Evolutionary conservation across 768 basidiomycete genomes (phyloP), one percentile per base, ranked within the genome.

Genomic region (Plicaturopsis crispa): DNA sequence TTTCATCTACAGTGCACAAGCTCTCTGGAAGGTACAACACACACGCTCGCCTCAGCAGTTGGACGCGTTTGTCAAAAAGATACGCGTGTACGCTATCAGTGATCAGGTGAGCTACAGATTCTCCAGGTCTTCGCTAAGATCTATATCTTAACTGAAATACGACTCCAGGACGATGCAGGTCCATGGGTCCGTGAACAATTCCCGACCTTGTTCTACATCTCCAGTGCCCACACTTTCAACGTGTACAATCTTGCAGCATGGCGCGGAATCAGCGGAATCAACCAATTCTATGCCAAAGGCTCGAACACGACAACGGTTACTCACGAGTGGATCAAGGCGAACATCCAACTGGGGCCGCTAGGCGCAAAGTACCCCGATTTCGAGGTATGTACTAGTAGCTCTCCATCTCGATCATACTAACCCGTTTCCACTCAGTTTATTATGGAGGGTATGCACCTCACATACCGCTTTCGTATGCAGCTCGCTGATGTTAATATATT

Each of bases 281-380:
- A 43, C 38, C 17, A 17, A 13, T 46, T 46, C 33, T 36, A 46
- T 16, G 22, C 24, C 41, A 42, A 39, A 4, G 45, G 45, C 1
- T 41, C 44, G 6, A 35, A 46, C 24, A 39, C 45, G 7, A 38
- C 40, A 7, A 31, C 43, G 14, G 42, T 46, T 6, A 40, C 41
- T 2, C 42, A 43, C 24, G 45, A 46, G 18, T 46, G 45, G 45
- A 31, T 46, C 4, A 24, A 40, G 8, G 40, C 33, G 17, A 43
- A 46, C 19, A 46, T 46, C 33, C 41, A 39, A 10, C 34, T 43
- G 11, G 40, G 45, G 18, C 12, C 35, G 7, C 40, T 40, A 18
- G 45, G 45, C 11, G 37, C 17, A 12, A 42, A 30, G 6, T 46
- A 46, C 31, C 45, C 42, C 13, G 38, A 46, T 0, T 43, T 39